Base-by-base conservation (phyloP, 345 rosid genomes). In the Crucihimalaya himalaica region DNA sequence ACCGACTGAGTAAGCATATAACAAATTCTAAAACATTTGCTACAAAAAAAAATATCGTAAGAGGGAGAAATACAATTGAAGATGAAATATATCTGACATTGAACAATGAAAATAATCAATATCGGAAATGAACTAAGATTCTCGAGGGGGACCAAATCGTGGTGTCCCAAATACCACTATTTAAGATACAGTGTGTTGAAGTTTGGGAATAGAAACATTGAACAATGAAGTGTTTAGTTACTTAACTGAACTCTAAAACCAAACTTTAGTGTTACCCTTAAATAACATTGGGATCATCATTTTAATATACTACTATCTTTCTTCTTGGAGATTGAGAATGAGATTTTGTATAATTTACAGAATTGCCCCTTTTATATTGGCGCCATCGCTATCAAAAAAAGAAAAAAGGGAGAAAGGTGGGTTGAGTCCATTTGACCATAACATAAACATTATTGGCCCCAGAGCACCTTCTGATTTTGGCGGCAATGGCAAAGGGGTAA, bases 171-270 rank as follows among this genome's bases (percentile, higher is more conserved):
- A 60, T 29, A 75, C 16, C 23, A 11, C 71, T 35, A 43, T 45
- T 32, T 21, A 18, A 58, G 74, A 74, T 27, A 58, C 62, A 34
- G 58, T 68, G 70, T 76, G 64, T 76, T 61, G 70, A 63, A 55
- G 75, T 63, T 16, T 63, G 79, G 29, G 75, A 57, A 71, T 50
- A 65, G 61, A 64, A 64, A 65, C 80, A 71, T 77, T 63, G 76
- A 77, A 77, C 68, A 71, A 20, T 40, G 67, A 64, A 77, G 72
- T 64, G 75, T 63, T 69, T 63, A 39, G 71, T 70, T 54, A 62
- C 70, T 60, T 53, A 28, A 61, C 58, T 75, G n/a, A 75, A 61
- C 69, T 66, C 72, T 57, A 58, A 46, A 51, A 21, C 57, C 46
- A 69, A 76, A 75, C 40, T 51, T 16, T 46, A 51, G 35, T 48